A percentile compares a stretch with the other conserved stretches of the same genome.
These are phyloP conservation scores for Funneliformis caledonium DNA, from an alignment of 371 early-diverging fungal genomes.

Conservation along the genomic window DNA sequence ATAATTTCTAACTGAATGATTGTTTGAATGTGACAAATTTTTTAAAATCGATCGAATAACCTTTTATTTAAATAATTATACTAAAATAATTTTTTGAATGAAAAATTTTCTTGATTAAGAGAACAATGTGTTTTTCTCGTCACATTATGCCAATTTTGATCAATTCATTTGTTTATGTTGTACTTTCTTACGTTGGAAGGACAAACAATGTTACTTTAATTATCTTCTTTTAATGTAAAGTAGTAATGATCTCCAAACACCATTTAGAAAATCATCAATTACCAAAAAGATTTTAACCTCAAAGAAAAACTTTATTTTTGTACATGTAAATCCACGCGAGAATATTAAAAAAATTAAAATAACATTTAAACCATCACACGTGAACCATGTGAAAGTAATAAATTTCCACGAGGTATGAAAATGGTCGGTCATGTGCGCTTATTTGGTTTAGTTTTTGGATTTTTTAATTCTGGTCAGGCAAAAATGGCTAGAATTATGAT, in stretches of 20 bases:
- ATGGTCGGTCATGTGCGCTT: too few species aligned
- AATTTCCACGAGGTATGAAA: too few species aligned
- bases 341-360: too few species aligned
- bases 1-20: too few species aligned
- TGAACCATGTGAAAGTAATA: neutral
- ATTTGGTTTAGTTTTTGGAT: too few species aligned
- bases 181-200: neutral
- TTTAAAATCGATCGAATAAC: too few species aligned
- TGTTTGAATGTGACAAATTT: too few species aligned
- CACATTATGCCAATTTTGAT: neutral
- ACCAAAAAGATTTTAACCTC: neutral
- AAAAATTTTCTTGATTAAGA: neutral
- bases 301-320: neutral
- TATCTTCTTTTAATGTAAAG: neutral
- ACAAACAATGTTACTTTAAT: neutral
- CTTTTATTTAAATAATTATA: too few species aligned
- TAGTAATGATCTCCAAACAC: neutral
- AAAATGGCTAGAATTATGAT: too few species aligned
- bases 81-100: neutral
- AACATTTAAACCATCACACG: neutral
- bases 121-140: neutral
- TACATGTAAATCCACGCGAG: neutral
- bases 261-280: too few species aligned
- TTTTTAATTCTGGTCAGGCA: too few species aligned
- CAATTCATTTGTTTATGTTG: neutral